These are phyloP conservation scores for Linaria vulgaris DNA, from an alignment of 257 asterid genomes.

Conservation along the genomic window DNA sequence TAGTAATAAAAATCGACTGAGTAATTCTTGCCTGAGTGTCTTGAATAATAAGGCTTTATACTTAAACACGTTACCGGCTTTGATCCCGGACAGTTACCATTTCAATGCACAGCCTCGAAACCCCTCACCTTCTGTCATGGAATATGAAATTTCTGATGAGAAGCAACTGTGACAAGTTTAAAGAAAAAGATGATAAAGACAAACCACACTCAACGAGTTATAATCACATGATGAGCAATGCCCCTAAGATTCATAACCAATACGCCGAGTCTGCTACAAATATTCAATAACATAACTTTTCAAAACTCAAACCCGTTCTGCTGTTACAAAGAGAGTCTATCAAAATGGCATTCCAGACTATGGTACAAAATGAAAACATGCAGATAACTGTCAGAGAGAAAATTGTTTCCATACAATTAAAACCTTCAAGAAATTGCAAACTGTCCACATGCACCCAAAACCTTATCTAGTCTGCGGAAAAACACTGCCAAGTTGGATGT, in stretches of 20 bases:
- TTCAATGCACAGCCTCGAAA: too few relatives aligned
- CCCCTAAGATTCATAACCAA: background rate
- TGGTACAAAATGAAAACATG: slow-evolving; percentile 20
- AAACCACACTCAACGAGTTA: too few relatives aligned
- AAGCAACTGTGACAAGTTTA: too few relatives aligned
- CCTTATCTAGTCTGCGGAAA: slow-evolving; percentile 23
- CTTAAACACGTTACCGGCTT: too few relatives aligned
- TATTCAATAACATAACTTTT: background rate
- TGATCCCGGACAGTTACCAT: too few relatives aligned
- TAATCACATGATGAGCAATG: too few relatives aligned
- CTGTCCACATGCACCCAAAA: slow-evolving; percentile 21
- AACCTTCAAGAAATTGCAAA: slow-evolving; percentile 27
- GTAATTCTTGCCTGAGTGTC: too few relatives aligned
- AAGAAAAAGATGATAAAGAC: background rate
- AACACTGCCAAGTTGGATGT: slow-evolving; percentile 17
- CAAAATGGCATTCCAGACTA: slow-evolving; percentile 15
- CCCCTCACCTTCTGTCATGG: too few relatives aligned
- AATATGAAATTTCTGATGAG: too few relatives aligned
- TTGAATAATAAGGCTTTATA: too few relatives aligned
- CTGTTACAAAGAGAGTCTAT: background rate
- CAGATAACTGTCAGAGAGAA: slow-evolving; percentile 16
- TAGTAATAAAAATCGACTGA: too few relatives aligned
- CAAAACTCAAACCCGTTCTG: slow-evolving; percentile 10
- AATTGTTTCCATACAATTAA: slow-evolving; percentile 28
- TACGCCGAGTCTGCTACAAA: background rate